Base-by-base conservation (phyloP, 805 yeast genomes). In the Geotrichum ghanense region DNA sequence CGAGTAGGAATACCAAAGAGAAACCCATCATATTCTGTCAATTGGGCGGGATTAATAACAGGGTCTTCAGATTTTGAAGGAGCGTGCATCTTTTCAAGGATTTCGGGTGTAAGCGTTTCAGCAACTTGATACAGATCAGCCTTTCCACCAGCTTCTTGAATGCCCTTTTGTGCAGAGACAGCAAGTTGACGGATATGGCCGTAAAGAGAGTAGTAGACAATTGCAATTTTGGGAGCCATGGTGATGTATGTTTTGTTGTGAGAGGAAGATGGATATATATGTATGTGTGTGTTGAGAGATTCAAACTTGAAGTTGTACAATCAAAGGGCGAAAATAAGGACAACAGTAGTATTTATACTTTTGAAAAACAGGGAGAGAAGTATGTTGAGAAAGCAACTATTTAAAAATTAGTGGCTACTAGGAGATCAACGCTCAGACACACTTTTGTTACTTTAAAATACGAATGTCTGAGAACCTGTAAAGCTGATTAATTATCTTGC, bases 1-100 rank as follows among this genome's bases (percentile, higher is more conserved):
- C 90, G 74, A 25, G 90, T 81, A 52, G 92, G 90, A 48, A 82
- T 62, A 54, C 90, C 92, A 55, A 83, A 79, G 50, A 83, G 53
- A 60, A 80, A 78, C 9, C 78, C 85, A 58, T 83, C 90, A 66
- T 79, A 81, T 48, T 73, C 66, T 17, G 63, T 63, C 54, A 84
- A 69, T 2, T 75, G 73, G 10, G 74, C 80, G 3, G 73, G 79
- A 3, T 78, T 70, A 22, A 83, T 84, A 50, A 74, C 61, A 48
- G 85, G 85, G 53, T 57, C 58, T 37, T 52, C 53, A 4, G 61
- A 20, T 53, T 62, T 62, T 25, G 59, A 55, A 35, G 84, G 79
- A n/a, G 90, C 94, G 56, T 78, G 74, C 69, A 85, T 61, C 56
- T 68, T 63, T 41, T 63, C 61, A 53, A 85, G 71, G 14, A 79